phyloP scores from a whole-genome alignment of 2,329 filamentous ascomycete genomes.

The Phialemoniopsis sp. region DNA sequence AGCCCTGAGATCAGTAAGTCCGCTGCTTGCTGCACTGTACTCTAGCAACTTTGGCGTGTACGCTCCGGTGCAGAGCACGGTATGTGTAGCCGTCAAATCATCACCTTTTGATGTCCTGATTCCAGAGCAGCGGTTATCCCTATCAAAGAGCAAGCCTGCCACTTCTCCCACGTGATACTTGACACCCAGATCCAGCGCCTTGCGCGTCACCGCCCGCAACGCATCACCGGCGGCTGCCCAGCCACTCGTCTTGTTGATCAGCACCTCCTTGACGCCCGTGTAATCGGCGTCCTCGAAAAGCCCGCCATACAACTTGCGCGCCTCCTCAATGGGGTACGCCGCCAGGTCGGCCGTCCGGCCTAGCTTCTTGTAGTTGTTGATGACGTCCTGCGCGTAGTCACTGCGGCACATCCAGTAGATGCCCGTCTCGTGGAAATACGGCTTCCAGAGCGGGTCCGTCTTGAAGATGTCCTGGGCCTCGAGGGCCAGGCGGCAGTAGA shows the following conservation, averaged over 20 bases:
- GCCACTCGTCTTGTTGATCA: slow-evolving; percentile 58
- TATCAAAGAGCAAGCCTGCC: slow-evolving; percentile 39
- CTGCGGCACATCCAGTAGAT: slow-evolving; percentile 52
- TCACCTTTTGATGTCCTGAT: slow-evolving; percentile 41
- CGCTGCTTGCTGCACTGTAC: slow-evolving; percentile 39
- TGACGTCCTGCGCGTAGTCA: slow-evolving; percentile 45
- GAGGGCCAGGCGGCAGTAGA: slow-evolving; percentile 61
- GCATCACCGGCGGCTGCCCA: slow-evolving; percentile 61
- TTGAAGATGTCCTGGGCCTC: slow-evolving; percentile 63
- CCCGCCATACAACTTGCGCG: slow-evolving; percentile 48
- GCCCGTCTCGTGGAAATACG: slow-evolving; percentile 55
- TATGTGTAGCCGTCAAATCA: slow-evolving; percentile 40
- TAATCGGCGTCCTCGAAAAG: slow-evolving; percentile 59
- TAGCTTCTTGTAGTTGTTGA: slow-evolving; percentile 46
- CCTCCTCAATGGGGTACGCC: slow-evolving; percentile 38
- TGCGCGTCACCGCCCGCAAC: slow-evolving; percentile 48
- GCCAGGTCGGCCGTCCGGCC: slow-evolving; percentile 33
- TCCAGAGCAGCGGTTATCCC: slow-evolving; percentile 38
- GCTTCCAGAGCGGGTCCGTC: slow-evolving; percentile 49
- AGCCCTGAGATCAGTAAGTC: slow-evolving; percentile 39
- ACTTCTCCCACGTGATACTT: slow-evolving; percentile 53
- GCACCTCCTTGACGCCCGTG: slow-evolving; percentile 51
- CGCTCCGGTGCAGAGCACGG: slow-evolving; percentile 52
- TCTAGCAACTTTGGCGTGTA: slow-evolving; percentile 54
- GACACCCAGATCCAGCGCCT: slow-evolving; percentile 50